Evolutionary conservation across 2,329 filamentous ascomycete genomes (phyloP).

Genomic region (Aspergillus cejpii): DNA sequence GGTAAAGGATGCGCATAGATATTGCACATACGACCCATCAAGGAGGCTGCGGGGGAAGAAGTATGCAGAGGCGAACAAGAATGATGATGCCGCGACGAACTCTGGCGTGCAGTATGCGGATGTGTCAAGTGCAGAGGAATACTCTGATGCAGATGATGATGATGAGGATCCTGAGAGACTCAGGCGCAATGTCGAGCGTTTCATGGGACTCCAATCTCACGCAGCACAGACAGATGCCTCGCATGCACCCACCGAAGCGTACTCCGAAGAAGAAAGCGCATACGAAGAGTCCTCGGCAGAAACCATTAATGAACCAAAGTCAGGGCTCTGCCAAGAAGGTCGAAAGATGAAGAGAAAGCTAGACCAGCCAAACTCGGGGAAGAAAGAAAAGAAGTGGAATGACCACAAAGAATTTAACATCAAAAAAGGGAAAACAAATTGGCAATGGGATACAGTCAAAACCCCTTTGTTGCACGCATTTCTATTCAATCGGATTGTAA

Average conservation of each 20-base stretch:
- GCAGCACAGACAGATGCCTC: background rate
- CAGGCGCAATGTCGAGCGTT: constrained; percentile 7
- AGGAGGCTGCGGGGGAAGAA: constrained; percentile 26
- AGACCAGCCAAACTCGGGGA: constrained; percentile 2
- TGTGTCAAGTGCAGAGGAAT: constrained; percentile 13
- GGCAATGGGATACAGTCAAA: constrained; percentile 23
- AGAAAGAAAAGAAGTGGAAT: constrained; percentile 12
- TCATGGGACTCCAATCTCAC: constrained; percentile 7
- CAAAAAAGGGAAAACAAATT: background rate
- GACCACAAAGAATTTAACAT: constrained; percentile 24
- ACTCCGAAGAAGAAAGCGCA: constrained; percentile 6
- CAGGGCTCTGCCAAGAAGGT: background rate
- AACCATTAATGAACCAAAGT: background rate
- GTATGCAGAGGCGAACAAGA: constrained; percentile 17
- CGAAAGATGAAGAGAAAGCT: constrained; percentile 10
- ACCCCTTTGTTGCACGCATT: constrained; percentile 53
- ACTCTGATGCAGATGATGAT: constrained; percentile 10
- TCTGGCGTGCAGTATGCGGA: constrained; percentile 8
- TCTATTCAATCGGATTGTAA: constrained; percentile 53
- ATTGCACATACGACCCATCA: constrained; percentile 37
- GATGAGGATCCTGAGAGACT: constrained; percentile 14
- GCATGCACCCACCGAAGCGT: background rate
- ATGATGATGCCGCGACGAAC: background rate
- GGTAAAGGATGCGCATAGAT: constrained; percentile 32
- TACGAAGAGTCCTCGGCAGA: constrained; percentile 9